Base-by-base conservation (phyloP, 1,284 basidiomycete species). In the Ustilago xerochloae region DNA sequence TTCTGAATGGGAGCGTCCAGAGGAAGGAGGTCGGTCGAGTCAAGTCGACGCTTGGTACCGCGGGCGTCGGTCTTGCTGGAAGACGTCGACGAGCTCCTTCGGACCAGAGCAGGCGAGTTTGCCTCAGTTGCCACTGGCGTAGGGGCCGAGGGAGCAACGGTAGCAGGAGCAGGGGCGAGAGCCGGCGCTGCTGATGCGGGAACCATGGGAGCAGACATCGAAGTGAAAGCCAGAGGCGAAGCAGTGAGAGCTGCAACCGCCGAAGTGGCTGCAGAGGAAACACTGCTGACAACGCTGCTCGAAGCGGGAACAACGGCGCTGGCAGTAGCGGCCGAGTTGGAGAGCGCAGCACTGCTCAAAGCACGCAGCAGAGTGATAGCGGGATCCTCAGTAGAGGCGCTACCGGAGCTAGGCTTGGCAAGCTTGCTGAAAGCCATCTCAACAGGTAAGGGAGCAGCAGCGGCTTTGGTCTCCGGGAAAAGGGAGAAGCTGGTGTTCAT, bases 1-100 rank as follows among this genome's bases (percentile, higher is more conserved):
- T 75, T 62, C 62, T 84, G 82, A 45, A 84, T 79, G 20, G 82
- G 82, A 43, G 82, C 82, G 45, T 84, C 81, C 20, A 84, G 61
- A 15, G 82, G 82, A 15, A 84, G 72, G 29, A 84, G 68, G 46
- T 83, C 82, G 33, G 58, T 68, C 10, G 71, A 61, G 38, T 80
- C 75, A 22, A 78, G 54, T 26, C 81, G 79, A 39, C 81, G 75
- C 65, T 80, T 80, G 51, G 73, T 65, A 20, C 80, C 78, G 13
- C 75, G 71, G 26, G 62, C 47, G 29, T 61, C 63, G 39, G 47
- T 52, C 47, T 55, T 47, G 54, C 29, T 47, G 36, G 58, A 70
- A 41, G 63, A 61, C 39, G 63, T 55, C 48, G 65, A 62, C 28
- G 70, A 68, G 38, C 18, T 58, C 47, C 33, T 55, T 51, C 67